phyloP scores from a whole-genome alignment of 164 flowering plant species.

The Kalanchoe fedtschenkoi region DNA sequence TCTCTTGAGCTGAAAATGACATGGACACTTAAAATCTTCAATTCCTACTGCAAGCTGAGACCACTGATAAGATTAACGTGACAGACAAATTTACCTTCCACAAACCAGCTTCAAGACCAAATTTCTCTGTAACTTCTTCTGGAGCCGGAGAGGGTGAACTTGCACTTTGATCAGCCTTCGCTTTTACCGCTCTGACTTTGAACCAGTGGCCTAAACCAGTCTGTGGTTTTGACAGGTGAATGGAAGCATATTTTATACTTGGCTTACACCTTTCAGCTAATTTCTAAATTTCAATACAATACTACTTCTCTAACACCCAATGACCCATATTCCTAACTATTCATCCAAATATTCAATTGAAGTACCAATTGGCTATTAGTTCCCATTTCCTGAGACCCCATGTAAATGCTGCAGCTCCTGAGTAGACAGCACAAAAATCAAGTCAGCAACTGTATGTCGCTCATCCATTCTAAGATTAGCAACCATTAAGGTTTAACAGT shows the following conservation, averaged over 20 bases:
- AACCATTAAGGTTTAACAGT: too few species aligned
- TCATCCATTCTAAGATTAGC: too few species aligned
- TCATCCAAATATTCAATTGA: too few species aligned
- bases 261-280: slow-evolving; percentile 1
- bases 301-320: background rate
- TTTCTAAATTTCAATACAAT: background rate
- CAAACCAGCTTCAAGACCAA: slow-evolving; percentile 93
- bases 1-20: slow-evolving; percentile 57
- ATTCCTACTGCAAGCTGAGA: background rate
- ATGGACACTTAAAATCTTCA: background rate
- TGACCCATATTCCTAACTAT: too few species aligned
- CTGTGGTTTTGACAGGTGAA: background rate
- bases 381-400: too few species aligned
- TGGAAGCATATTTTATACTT: background rate
- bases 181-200: slow-evolving; percentile 4
- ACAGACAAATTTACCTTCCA: slow-evolving; percentile 60
- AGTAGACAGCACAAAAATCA: too few species aligned
- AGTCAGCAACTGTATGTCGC: too few species aligned
- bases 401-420: too few species aligned
- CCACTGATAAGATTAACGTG: background rate
- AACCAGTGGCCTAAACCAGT: background rate
- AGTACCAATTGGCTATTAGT: too few species aligned
- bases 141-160: slow-evolving; percentile 26
- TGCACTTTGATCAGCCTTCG: slow-evolving; percentile 4
- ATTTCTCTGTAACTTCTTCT: slow-evolving; percentile 80